Evolutionary conservation across 2,329 filamentous ascomycete species (phyloP), one percentile per base, ranked within the genome.

Genomic region (Aspergillus felis): DNA sequence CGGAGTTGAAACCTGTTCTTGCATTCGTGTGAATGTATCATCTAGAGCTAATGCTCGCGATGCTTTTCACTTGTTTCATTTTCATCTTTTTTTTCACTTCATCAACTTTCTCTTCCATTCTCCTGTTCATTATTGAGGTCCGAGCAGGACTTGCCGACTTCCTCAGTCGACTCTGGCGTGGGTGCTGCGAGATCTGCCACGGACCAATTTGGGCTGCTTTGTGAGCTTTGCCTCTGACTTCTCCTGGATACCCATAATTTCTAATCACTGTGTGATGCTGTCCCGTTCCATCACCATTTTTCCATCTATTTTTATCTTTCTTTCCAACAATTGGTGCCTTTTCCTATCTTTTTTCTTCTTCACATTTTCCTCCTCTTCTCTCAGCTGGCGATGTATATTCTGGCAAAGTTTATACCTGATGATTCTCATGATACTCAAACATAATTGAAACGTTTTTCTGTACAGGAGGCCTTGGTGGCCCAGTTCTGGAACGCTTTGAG

Each of bases 231-330:
- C 54, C 53, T 56, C 64, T 64, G 56, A 50, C 61, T 66, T 57
- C 49, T 62, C 57, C 59, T 65, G 57, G 63, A 67, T 66, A 65
- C 62, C 62, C 63, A 59, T 62, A 56, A 58, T 64, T 63, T 55
- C 49, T 60, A 57, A 63, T 62, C 63, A 65, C 64, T 64, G 62
- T 51, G 59, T 67, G 63, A 66, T 62, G 53, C 55, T 58, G 32
- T 53, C 50, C 54, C 53, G 42, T 56, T 51, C 52, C 20, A 42
- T 51, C 42, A 54, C 55, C 53, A 50, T 51, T 51, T 57, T 57
- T n/a, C 22, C 8, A 22, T 10, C 20, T 12, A 9, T 55, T 52
- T 38, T 25, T 47, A 24, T 46, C 27, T n/a, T 58, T 51, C 35
- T 32, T 54, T 25, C 10, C 42, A 49, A 41, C 42, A 50, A 42